Evolutionary conservation across 805 yeast species (phyloP).

Genomic region (Clavispora carvajalis): DNA sequence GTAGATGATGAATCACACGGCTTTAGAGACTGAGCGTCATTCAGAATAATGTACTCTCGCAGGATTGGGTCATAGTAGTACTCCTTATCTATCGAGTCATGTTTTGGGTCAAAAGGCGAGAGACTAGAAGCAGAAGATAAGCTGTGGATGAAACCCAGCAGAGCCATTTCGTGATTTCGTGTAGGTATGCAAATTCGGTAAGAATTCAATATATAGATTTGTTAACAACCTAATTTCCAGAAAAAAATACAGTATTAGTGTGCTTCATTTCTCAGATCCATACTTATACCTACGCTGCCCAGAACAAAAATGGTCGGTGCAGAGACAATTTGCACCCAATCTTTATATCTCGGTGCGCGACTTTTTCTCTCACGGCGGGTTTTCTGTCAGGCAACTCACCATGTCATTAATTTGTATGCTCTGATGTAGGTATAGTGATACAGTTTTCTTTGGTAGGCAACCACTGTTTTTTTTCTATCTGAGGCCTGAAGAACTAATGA

Average conservation of each 20-base stretch:
- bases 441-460: too few relatives aligned
- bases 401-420: too few relatives aligned
- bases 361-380: too few relatives aligned
- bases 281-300: neutral
- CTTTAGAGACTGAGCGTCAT: neutral
- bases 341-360: neutral
- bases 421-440: too few relatives aligned
- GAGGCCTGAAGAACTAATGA: too few relatives aligned
- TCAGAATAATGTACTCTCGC: neutral
- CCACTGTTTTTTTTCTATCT: too few relatives aligned
- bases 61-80: neutral
- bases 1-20: neutral
- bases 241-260: neutral
- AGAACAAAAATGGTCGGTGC: neutral
- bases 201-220: too few relatives aligned
- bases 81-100: neutral
- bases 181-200: too few relatives aligned
- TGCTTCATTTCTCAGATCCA: neutral
- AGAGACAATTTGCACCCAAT: constrained; percentile 1
- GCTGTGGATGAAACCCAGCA: neutral
- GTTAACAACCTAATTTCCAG: too few relatives aligned
- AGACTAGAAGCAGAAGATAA: neutral
- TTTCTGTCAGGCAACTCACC: too few relatives aligned
- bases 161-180: neutral
- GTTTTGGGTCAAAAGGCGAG: neutral